phyloP scores from a whole-genome alignment of 495 filamentous ascomycete genomes.

The Podospora tetraspora region DNA sequence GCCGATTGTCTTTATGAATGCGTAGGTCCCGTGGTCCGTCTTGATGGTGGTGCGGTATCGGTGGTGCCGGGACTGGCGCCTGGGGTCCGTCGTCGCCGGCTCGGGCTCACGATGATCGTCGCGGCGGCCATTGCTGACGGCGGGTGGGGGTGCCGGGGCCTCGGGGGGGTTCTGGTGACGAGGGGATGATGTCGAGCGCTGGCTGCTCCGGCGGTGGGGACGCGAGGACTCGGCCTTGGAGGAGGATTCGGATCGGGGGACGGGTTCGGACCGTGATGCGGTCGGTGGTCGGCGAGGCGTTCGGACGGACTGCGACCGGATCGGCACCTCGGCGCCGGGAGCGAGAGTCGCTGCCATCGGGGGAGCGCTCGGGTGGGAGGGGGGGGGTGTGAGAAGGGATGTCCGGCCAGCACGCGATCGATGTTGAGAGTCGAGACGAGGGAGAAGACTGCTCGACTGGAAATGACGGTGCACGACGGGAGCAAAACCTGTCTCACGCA shows the following conservation, averaged over 20 bases:
- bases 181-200: conserved; percentile 24
- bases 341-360: conserved; percentile 29
- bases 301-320: conserved; percentile 34
- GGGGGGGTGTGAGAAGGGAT: neutral
- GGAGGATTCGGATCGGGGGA: conserved; percentile 31
- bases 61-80: conserved; percentile 42
- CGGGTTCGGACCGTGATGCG: conserved; percentile 26
- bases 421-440: neutral
- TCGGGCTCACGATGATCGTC: conserved; percentile 42
- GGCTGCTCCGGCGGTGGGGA: conserved; percentile 42
- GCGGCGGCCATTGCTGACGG: conserved; percentile 43
- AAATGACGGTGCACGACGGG: neutral
- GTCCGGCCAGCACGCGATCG: neutral
- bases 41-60: conserved; percentile 77
- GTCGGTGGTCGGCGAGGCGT: conserved; percentile 30
- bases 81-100: conserved; percentile 27
- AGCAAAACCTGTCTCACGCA: neutral
- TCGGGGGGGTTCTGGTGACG: conserved; percentile 37
- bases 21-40: conserved; percentile 80
- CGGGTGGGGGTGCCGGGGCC: conserved; percentile 47
- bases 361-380: neutral
- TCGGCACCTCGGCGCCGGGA: conserved; percentile 29
- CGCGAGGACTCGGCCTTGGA: conserved; percentile 39
- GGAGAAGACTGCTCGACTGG: neutral
- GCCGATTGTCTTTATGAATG: conserved; percentile 93